These are phyloP conservation scores for Myriosclerotinia curreyana DNA, from an alignment of 2,329 filamentous ascomycete species.

Conservation along the genomic window DNA sequence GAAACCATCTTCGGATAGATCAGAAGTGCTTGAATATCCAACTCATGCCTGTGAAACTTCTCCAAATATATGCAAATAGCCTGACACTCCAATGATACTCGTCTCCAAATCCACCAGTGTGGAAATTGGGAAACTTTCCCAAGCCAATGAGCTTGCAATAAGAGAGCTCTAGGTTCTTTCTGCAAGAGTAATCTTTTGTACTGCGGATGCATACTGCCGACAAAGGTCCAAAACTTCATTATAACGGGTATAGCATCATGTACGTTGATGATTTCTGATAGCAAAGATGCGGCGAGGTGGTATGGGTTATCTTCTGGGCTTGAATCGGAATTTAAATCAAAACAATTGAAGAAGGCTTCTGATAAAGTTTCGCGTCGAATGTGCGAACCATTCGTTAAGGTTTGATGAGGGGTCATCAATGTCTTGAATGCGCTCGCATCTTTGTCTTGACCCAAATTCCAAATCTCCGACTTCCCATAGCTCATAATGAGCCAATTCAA, in stretches of 20 bases:
- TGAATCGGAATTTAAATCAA: constrained; percentile 19
- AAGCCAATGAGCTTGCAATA: constrained; percentile 58
- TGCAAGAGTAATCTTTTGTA: constrained; percentile 47
- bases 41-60: constrained; percentile 32
- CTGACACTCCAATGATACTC: constrained; percentile 49
- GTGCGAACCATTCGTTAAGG: not conserved
- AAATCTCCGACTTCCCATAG: constrained; percentile 55
- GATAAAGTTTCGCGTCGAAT: constrained; percentile 3
- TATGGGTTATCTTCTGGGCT: constrained; percentile 27
- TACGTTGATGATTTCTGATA: constrained; percentile 22
- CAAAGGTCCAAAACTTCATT: constrained; percentile 48
- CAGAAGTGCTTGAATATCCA: constrained; percentile 25
- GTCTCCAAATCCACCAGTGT: constrained; percentile 49
- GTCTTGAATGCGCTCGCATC: constrained; percentile 7
- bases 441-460: constrained; percentile 36
- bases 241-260: constrained; percentile 42
- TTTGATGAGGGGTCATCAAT: not conserved
- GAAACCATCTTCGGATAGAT: constrained; percentile 24
- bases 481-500: constrained; percentile 58
- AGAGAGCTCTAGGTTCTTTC: constrained; percentile 53
- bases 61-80: constrained; percentile 49
- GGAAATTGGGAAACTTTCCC: constrained; percentile 44
- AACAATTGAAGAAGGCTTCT: constrained; percentile 24
- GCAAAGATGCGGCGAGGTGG: constrained; percentile 15
- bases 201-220: constrained; percentile 45